Conservation (phyloP, 2,329 filamentous ascomycete genomes). For the Bipolaris sorokiniana region DNA sequence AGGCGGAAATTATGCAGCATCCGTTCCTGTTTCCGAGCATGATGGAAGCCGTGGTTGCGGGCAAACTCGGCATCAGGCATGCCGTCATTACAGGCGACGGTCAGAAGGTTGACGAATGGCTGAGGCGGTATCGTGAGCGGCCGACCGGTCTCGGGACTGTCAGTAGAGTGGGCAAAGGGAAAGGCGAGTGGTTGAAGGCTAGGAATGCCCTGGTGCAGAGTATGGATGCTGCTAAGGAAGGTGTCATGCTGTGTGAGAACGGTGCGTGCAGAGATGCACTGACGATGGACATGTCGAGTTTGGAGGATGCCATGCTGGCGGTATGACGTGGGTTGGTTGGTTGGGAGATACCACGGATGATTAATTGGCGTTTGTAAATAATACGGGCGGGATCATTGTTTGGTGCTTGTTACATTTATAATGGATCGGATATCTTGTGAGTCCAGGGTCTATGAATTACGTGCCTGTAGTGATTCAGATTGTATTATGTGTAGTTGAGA, state of each 20-base stretch:
- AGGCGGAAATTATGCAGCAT: slow-evolving; percentile 89
- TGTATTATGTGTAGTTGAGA: too few relatives aligned
- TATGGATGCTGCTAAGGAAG: slow-evolving; percentile 48
- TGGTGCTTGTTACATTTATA: too few relatives aligned
- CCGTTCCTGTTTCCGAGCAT: slow-evolving; percentile 89
- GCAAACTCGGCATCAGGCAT: slow-evolving; percentile 71
- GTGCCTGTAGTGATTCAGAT: too few relatives aligned
- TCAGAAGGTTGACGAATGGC: slow-evolving; percentile 49
- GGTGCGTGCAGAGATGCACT: slow-evolving; percentile 54
- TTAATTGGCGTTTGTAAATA: neutral
- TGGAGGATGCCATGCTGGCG: slow-evolving; percentile 31
- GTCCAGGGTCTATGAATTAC: too few relatives aligned
- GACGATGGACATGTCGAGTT: slow-evolving; percentile 39
- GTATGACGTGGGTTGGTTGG: slow-evolving; percentile 1
- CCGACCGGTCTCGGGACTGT: slow-evolving; percentile 43
- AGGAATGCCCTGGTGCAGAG: slow-evolving; percentile 57
- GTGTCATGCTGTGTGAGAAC: slow-evolving; percentile 48
- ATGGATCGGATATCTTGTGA: too few relatives aligned
- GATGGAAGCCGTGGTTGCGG: slow-evolving; percentile 75
- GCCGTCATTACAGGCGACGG: slow-evolving; percentile 62
- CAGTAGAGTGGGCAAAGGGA: slow-evolving; percentile 43
- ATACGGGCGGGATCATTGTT: neutral
- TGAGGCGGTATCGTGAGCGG: slow-evolving; percentile 51
- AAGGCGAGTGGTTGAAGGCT: slow-evolving; percentile 57
- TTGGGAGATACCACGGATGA: neutral